Base-by-base conservation (phyloP, 331 rosid genomes). In the Pyracantha coccinea region DNA sequence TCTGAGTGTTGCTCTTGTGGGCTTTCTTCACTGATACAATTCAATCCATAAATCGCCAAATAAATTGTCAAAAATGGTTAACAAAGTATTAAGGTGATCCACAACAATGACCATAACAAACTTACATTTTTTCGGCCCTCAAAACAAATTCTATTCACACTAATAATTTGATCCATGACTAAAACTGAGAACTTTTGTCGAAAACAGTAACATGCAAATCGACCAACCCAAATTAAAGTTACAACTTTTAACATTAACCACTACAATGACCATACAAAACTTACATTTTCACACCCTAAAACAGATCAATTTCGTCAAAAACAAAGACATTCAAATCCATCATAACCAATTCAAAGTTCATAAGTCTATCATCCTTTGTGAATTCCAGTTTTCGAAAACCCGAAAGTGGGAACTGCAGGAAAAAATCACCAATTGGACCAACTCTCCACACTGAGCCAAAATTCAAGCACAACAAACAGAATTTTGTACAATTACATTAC, bases 1-100 rank as follows among this genome's bases (percentile, higher is more conserved):
- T 86, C 91, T 10, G 72, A 63, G 4, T 78, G 81, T 23, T 84
- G 92, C 67, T 79, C 95, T 7, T 83, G 93, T 33, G 82, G 91
- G 59, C 83, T 80, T 47, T 84, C 96, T 80, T 82, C 90, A 72
- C 91, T 94, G 88, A 68, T 21, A 58, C 66, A 63, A 75, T 69
- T 75, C 72, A 80, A 79, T 10, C 67, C 68, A 64, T 13, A 78
- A 45, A 47, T 41, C 6, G 12, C 63, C 33, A 47, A 31, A n/a
- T 17, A 63, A 70, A 15, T 2, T 19, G 53, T 38, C 62, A 32
- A 27, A 11, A 47, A 63, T 19, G 8, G 19, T 23, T 5, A n/a
- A 20, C 4, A 66, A 31, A 10, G 62, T 27, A 16, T 12, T 6
- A 15, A 17, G 27, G 31, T 45, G 10, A 66, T 60, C 47, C 50